phyloP scores from a whole-genome alignment of 495 filamentous ascomycete species.

The Penicillium salamii region DNA sequence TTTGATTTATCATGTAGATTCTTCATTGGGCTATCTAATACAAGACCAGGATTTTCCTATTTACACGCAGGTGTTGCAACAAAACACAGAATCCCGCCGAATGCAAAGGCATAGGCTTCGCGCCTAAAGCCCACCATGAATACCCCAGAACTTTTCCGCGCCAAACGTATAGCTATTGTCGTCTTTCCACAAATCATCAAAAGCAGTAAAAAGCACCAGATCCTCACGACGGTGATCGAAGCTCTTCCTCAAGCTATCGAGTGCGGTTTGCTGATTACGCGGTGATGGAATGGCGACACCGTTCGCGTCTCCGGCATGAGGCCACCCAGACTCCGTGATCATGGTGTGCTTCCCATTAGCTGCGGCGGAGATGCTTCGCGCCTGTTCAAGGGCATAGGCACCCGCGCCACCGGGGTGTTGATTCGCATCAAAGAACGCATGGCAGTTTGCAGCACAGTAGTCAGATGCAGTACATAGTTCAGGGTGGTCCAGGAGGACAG shows the following conservation, averaged over 20 bases:
- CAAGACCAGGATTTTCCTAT: neutral
- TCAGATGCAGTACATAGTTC: slow-evolving; percentile 70
- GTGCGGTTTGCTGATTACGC: slow-evolving; percentile 60
- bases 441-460: slow-evolving; percentile 76
- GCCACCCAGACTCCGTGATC: slow-evolving; percentile 86
- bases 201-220: slow-evolving; percentile 69
- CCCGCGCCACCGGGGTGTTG: slow-evolving; percentile 58
- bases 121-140: slow-evolving; percentile 24
- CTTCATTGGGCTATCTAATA: neutral
- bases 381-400: slow-evolving; percentile 54
- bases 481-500: slow-evolving; percentile 61
- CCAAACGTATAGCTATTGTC: slow-evolving; percentile 59
- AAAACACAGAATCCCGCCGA: neutral
- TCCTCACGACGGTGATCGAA: slow-evolving; percentile 47
- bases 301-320: slow-evolving; percentile 60
- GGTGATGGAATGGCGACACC: slow-evolving; percentile 59
- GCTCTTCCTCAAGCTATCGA: slow-evolving; percentile 56
- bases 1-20: neutral
- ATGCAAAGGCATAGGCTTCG: no score
- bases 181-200: slow-evolving; percentile 78
- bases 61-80: neutral
- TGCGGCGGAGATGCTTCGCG: slow-evolving; percentile 46
- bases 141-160: slow-evolving; percentile 73
- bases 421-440: slow-evolving; percentile 77
- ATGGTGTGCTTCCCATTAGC: slow-evolving; percentile 55